These are phyloP conservation scores for Talaromyces liani DNA, from an alignment of 495 filamentous ascomycete genomes.

Conservation along the genomic window DNA sequence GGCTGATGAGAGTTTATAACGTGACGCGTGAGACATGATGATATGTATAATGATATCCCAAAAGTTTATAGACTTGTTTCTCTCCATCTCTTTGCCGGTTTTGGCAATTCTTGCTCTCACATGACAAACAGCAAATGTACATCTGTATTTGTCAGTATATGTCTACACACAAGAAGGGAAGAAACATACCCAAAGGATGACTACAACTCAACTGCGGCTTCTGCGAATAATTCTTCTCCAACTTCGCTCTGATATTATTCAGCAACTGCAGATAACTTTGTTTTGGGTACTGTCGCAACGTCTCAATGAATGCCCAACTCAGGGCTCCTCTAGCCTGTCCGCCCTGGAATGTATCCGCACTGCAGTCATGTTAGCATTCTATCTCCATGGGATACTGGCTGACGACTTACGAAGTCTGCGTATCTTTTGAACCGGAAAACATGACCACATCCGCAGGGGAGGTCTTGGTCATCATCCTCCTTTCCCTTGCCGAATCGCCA, in stretches of 20 bases:
- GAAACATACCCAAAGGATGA: conserved; percentile 9
- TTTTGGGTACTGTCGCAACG: conserved; percentile 93
- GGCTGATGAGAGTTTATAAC: conserved; percentile 2
- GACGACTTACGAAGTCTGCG: conserved; percentile 66
- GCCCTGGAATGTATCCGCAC: conserved; percentile 49
- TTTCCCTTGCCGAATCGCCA: conserved; percentile 75
- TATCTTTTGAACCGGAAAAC: conserved; percentile 95
- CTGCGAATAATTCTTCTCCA: conserved; percentile 82
- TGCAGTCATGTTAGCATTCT: conserved; percentile 23
- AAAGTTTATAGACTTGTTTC: neutral
- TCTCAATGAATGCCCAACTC: conserved; percentile 94
- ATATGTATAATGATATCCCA: conserved; percentile 5
- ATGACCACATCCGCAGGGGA: conserved; percentile 94
- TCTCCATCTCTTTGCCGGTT: neutral
- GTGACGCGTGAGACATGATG: neutral
- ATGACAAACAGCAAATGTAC: conserved; percentile 10
- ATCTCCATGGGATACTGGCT: conserved; percentile 34
- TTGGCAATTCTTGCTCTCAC: neutral
- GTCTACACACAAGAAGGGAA: neutral
- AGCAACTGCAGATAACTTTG: conserved; percentile 95
- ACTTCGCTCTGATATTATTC: conserved; percentile 90
- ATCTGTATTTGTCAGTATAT: conserved; percentile 3
- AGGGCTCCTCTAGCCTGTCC: conserved; percentile 94
- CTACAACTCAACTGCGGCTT: conserved; percentile 94
- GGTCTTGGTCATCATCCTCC: conserved; percentile 81